Percentiles rank a stretch among this genome's conserved stretches.
phyloP scores from a whole-genome alignment of 495 filamentous ascomycete genomes.

The Penicillium taxi region DNA sequence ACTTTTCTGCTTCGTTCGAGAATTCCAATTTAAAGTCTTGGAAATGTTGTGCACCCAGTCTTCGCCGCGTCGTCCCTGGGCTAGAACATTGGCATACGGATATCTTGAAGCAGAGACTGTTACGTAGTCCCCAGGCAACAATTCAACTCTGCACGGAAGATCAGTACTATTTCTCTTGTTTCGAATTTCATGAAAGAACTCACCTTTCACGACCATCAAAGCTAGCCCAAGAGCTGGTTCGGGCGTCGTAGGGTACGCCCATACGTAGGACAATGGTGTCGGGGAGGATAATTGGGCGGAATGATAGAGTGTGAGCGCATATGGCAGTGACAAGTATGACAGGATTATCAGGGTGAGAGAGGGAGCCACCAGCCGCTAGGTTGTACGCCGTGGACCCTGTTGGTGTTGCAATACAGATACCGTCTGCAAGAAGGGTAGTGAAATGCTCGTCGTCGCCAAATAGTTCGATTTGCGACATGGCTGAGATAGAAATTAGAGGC shows the following conservation, averaged over 20 bases:
- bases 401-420: constrained; percentile 83
- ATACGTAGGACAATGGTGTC: constrained; percentile 89
- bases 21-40: constrained; percentile 91
- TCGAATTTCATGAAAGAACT: not conserved
- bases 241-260: constrained; percentile 86
- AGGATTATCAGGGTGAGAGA: constrained; percentile 95
- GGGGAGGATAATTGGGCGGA: constrained; percentile 89
- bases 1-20: constrained; percentile 63
- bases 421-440: constrained; percentile 79
- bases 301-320: constrained; percentile 91
- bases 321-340: constrained; percentile 94
- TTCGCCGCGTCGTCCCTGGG: constrained; percentile 63
- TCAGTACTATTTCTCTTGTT: not conserved
- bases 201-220: constrained; percentile 88
- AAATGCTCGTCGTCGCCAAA: constrained; percentile 96
- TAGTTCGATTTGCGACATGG: constrained; percentile 79
- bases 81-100: constrained; percentile 85
- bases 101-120: constrained; percentile 88
- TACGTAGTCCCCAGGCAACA: constrained; percentile 87
- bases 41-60: constrained; percentile 93
- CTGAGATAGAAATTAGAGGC: constrained; percentile 32
- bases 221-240: constrained; percentile 87
- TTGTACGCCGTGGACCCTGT: constrained; percentile 97
- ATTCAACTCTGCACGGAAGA: constrained; percentile 52
- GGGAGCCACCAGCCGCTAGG: constrained; percentile 86